phyloP scores from a whole-genome alignment of 768 basidiomycete genomes.

The Hypholoma fasciculare region DNA sequence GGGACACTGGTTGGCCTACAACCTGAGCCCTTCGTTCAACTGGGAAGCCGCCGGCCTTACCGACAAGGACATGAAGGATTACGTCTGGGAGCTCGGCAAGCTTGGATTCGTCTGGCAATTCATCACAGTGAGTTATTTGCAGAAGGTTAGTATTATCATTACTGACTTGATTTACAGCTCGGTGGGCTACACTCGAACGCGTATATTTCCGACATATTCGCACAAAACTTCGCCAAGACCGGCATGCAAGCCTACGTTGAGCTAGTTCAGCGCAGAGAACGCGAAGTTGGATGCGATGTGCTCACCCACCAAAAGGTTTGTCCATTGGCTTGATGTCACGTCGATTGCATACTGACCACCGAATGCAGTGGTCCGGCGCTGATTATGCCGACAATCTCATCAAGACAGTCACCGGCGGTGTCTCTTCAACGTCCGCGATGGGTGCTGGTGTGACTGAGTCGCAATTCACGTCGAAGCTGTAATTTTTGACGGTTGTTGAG shows the following conservation, averaged over 20 bases:
- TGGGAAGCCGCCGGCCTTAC: slow-evolving; percentile 93
- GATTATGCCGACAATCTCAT: slow-evolving; percentile 90
- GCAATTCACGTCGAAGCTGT: slow-evolving; percentile 62
- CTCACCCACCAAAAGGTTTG: slow-evolving; percentile 94
- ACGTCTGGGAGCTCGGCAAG: slow-evolving; percentile 92
- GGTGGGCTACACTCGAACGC: slow-evolving; percentile 97
- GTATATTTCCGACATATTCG: slow-evolving; percentile 94
- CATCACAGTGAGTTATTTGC: slow-evolving; percentile 71
- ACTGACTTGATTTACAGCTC: slow-evolving; percentile 51
- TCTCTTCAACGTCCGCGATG: slow-evolving; percentile 99
- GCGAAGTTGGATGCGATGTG: slow-evolving; percentile 93
- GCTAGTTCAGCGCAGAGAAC: slow-evolving; percentile 88
- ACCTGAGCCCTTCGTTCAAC: slow-evolving; percentile 91
- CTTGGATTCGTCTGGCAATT: slow-evolving; percentile 99
- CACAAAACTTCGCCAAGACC: slow-evolving; percentile 83
- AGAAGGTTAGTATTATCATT: neutral
- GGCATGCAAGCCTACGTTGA: slow-evolving; percentile 99
- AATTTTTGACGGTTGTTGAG: slow-evolving; percentile 11
- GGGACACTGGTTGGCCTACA: slow-evolving; percentile 95
- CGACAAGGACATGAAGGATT: slow-evolving; percentile 82
- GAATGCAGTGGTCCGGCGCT: slow-evolving; percentile 84
- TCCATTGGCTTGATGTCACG: neutral
- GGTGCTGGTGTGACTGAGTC: slow-evolving; percentile 93
- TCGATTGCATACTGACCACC: slow-evolving; percentile 14
- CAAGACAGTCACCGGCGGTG: slow-evolving; percentile 96